phyloP scores from a whole-genome alignment of 2,329 filamentous ascomycete genomes.

The Colletotrichum horii region DNA sequence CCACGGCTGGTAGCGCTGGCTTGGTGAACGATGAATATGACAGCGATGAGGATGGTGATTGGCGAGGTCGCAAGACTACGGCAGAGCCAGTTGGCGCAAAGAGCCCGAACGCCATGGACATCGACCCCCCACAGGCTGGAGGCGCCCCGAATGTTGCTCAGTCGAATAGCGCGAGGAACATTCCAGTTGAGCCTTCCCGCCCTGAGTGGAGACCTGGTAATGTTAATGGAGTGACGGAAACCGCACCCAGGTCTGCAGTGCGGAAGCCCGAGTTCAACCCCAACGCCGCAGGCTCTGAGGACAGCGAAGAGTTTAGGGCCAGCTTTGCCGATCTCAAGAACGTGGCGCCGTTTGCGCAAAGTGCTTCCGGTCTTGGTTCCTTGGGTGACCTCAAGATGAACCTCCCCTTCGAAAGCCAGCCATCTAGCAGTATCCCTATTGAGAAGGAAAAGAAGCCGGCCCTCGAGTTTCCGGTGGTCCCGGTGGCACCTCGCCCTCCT shows the following conservation, averaged over 20 bases:
- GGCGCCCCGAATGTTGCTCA: constrained; percentile 24
- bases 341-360: constrained; percentile 57
- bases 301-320: constrained; percentile 59
- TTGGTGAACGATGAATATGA: constrained; percentile 53
- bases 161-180: constrained; percentile 50
- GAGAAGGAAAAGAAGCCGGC: constrained; percentile 37
- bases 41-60: constrained; percentile 43
- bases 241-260: constrained; percentile 17
- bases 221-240: constrained; percentile 25
- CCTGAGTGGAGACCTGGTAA: constrained; percentile 65
- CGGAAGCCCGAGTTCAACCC: constrained; percentile 30
- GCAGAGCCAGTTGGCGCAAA: constrained; percentile 33
- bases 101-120: constrained; percentile 69
- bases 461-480: constrained; percentile 53
- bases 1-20: constrained; percentile 48
- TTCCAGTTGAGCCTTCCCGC: constrained; percentile 62
- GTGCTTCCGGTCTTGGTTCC: constrained; percentile 55
- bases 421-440: constrained; percentile 46
- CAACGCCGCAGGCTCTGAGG: constrained; percentile 56
- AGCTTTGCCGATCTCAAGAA: constrained; percentile 61
- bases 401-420: constrained; percentile 60
- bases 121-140: constrained; percentile 55
- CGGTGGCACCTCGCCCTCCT: constrained; percentile 54
- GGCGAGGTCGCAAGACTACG: constrained; percentile 38
- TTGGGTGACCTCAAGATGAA: constrained; percentile 61